Conservation (phyloP, 2,329 filamentous ascomycete genomes). For the Ilyonectria destructans region DNA sequence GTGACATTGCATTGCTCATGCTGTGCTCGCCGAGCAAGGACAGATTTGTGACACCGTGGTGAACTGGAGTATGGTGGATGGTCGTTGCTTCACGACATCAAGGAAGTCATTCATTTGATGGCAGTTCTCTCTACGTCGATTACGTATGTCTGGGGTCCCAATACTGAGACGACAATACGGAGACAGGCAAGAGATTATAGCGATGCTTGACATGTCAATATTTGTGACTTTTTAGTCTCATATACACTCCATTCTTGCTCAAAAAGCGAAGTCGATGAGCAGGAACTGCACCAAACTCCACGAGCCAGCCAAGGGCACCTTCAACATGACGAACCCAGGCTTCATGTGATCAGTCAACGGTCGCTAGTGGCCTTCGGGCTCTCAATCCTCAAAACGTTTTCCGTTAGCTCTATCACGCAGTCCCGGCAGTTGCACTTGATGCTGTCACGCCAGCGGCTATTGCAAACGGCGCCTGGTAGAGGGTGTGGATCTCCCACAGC, state of each 20-base stretch:
- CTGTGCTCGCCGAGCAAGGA: conserved; percentile 32
- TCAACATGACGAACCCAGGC: not conserved
- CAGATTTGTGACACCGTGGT: conserved; percentile 26
- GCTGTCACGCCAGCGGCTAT: conserved; percentile 1
- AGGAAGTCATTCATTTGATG: not conserved
- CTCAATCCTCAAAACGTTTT: not conserved
- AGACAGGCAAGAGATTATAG: not conserved
- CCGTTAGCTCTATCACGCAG: not conserved
- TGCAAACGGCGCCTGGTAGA: not conserved
- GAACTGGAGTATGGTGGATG: not conserved
- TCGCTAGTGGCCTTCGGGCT: not conserved
- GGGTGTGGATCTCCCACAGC: not conserved
- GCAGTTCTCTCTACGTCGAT: not conserved
- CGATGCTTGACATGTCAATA: not conserved
- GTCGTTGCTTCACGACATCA: not conserved
- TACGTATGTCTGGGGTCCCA: not conserved
- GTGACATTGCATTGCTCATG: conserved; percentile 31
- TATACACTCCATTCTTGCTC: too few relatives aligned
- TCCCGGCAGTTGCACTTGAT: not conserved
- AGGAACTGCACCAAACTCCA: not conserved
- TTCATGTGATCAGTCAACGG: not conserved
- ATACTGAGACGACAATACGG: not conserved
- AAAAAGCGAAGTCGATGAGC: not conserved
- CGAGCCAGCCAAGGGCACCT: not conserved
- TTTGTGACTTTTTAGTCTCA: too few relatives aligned